phyloP scores from a whole-genome alignment of 768 basidiomycete genomes.

The Clitopilus hobsonii region DNA sequence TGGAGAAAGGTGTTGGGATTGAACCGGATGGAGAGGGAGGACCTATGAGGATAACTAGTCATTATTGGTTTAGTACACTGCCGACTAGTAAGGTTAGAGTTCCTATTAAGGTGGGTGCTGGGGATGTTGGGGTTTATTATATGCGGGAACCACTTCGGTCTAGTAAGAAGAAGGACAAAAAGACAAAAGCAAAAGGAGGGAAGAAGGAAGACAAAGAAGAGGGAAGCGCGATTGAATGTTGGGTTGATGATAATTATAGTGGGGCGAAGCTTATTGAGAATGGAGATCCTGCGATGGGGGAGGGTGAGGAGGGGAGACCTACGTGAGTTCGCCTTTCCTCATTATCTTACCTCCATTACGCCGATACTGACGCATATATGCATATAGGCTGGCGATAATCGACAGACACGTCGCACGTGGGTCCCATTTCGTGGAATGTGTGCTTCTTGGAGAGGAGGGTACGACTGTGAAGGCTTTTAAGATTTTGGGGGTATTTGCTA shows the following conservation, averaged over 20 bases:
- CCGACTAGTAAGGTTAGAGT: slow-evolving; percentile 82
- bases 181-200: not conserved
- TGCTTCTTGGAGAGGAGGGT: slow-evolving; percentile 85
- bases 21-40: slow-evolving; percentile 27
- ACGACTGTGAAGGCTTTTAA: slow-evolving; percentile 77
- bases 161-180: not conserved
- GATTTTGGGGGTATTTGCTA: slow-evolving; percentile 86
- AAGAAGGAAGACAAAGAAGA: slow-evolving; percentile 35
- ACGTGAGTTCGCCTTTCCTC: slow-evolving; percentile 43
- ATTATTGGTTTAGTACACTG: slow-evolving; percentile 91
- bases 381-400: slow-evolving; percentile 70
- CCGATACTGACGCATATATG: slow-evolving; percentile 2
- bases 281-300: slow-evolving; percentile 45
- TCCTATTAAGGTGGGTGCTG: slow-evolving; percentile 79
- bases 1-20: not conserved
- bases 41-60: slow-evolving; percentile 54
- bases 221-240: slow-evolving; percentile 80
- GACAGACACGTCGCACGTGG: slow-evolving; percentile 84
- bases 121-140: slow-evolving; percentile 92
- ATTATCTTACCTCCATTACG: slow-evolving; percentile 1
- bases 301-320: slow-evolving; percentile 55
- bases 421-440: slow-evolving; percentile 91
- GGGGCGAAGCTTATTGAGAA: slow-evolving; percentile 81
- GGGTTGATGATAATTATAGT: slow-evolving; percentile 93
- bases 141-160: slow-evolving; percentile 37